Evolutionary conservation across 1,139 yeast genomes (phyloP).

Genomic region (Zygosaccharomyces sapae): DNA sequence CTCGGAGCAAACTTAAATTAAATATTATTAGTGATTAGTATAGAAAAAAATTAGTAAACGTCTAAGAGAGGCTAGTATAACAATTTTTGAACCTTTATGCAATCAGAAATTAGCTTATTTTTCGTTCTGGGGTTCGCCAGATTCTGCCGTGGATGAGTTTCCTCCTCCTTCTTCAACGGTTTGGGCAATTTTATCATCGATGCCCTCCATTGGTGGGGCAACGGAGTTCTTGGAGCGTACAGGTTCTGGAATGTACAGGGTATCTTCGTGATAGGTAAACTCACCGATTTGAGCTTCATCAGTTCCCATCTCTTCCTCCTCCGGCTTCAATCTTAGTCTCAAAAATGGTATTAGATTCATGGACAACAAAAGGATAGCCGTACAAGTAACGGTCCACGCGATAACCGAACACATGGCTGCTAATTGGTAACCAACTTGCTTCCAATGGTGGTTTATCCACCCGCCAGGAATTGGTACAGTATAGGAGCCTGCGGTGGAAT

Average conservation of each 20-base stretch:
- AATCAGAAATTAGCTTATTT: slow-evolving; percentile 3
- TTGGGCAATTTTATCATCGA: slow-evolving; percentile 36
- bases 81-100: too few species aligned
- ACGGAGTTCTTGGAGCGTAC: slow-evolving; percentile 48
- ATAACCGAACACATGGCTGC: slow-evolving; percentile 77
- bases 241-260: slow-evolving; percentile 70
- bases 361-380: slow-evolving; percentile 61
- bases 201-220: slow-evolving; percentile 27
- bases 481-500: slow-evolving; percentile 66
- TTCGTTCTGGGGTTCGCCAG: slow-evolving; percentile 11
- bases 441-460: slow-evolving; percentile 88
- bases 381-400: slow-evolving; percentile 76
- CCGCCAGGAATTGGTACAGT: slow-evolving; percentile 71
- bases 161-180: slow-evolving; percentile 8
- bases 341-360: slow-evolving; percentile 82
- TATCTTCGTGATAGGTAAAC: slow-evolving; percentile 64
- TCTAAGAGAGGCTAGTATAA: background rate
- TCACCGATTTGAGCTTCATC: slow-evolving; percentile 89
- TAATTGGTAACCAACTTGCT: slow-evolving; percentile 88
- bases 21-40: background rate
- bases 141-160: slow-evolving; percentile 12
- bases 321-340: slow-evolving; percentile 79
- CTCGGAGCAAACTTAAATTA: background rate
- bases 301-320: slow-evolving; percentile 86
- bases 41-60: background rate